Evolutionary conservation across 1,284 basidiomycete species (phyloP).

Genomic region (Fomitopsis pinicola): DNA sequence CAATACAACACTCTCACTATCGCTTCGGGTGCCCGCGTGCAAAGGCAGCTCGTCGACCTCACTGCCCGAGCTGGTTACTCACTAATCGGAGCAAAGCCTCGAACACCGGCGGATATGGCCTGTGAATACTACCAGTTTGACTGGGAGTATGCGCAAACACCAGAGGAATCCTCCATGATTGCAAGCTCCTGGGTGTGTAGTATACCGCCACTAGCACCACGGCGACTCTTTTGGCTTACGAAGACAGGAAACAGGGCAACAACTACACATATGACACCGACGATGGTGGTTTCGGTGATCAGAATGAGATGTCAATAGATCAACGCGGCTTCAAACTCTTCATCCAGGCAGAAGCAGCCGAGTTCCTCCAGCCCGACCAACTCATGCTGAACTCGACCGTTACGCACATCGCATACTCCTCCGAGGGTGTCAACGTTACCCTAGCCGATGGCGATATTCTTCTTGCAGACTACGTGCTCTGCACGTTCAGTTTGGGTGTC

Average conservation of each 20-base stretch:
- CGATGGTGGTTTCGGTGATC: conserved; percentile 53
- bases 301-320: conserved; percentile 51
- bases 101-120: conserved; percentile 41
- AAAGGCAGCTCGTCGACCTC: conserved; percentile 37
- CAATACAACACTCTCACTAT: conserved; percentile 38
- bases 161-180: conserved; percentile 58
- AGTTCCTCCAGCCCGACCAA: conserved; percentile 44
- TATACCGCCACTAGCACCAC: not conserved
- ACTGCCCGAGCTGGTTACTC: conserved; percentile 47
- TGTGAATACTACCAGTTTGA: conserved; percentile 55
- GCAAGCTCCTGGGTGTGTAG: conserved; percentile 52
- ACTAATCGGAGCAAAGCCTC: conserved; percentile 39
- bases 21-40: conserved; percentile 25
- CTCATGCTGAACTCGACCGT: conserved; percentile 51
- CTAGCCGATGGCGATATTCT: conserved; percentile 37
- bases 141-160: conserved; percentile 53
- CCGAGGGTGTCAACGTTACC: conserved; percentile 34
- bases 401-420: conserved; percentile 44
- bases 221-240: not conserved
- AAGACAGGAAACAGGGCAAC: conserved; percentile 39
- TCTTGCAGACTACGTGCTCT: conserved; percentile 27
- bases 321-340: conserved; percentile 57
- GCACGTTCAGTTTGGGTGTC: conserved; percentile 44
- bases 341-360: conserved; percentile 50
- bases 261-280: conserved; percentile 60